Base-by-base conservation (phyloP, 2,329 filamentous ascomycete species). In the Colletotrichum musicola region DNA sequence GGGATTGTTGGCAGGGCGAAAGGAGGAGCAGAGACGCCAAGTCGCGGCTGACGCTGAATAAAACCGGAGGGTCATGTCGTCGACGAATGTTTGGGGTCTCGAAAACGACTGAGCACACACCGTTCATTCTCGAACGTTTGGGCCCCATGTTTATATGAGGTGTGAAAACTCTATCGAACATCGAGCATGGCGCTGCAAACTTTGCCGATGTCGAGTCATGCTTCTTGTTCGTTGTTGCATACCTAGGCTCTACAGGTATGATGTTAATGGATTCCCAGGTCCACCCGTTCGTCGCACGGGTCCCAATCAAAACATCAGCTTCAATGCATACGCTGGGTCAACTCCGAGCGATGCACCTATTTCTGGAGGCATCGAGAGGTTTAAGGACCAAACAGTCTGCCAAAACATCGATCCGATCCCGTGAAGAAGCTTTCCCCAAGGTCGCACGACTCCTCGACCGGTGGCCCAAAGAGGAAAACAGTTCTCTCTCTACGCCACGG, bases 311-410 rank as follows among this genome's bases (percentile, higher is more conserved):
- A 42, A 42, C 16, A 47, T 47, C 44, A 47, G n/a, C 44, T 18
- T 47, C 5, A 18, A 20, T 47, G 18, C 44, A 47, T 14, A 14
- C 13, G 10, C 40, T 14, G 16, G 40, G 6, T n/a, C 16, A 3
- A 42, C 40, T 64, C 61, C 61, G 64, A 68, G 60, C 61, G 55
- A 18, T 25, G 27, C 27, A 30, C 27, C 27, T 30, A 30, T 30
- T 30, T 10, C 27, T 30, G 27, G 27, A 30, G 6, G 6, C 9
- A 10, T 7, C 27, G 9, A 30, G 27, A 35, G 30, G 7, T 35
- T 35, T 3, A 35, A 35, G 30, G 30, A 35, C 30, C 30, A 7
- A 30, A 30, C 9, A 30, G 7, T 30, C 27, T 6, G 27, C 27
- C 6, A 30, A 30, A 30, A 30, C 27, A 30, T 10, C 27, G 47